These are phyloP conservation scores for Physcomitrellopsis africana DNA, from an alignment of 225 moss, liverwort and hornwort genomes.

Conservation along the genomic window DNA sequence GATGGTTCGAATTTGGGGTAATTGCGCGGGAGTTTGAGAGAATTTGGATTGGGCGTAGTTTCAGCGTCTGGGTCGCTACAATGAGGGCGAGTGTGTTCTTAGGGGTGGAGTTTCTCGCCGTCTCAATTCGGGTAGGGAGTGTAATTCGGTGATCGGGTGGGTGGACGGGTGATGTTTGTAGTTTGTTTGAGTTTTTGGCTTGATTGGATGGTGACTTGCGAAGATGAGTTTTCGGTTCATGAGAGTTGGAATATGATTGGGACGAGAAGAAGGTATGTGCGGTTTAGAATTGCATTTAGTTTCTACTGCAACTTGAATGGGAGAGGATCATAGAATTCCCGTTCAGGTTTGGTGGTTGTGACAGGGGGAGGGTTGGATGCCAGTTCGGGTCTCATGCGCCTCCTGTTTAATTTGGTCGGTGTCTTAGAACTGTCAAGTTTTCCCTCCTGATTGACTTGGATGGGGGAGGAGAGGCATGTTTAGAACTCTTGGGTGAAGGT, in stretches of 20 bases:
- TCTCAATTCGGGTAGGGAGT: background rate
- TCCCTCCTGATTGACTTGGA: background rate
- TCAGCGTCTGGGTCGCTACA: background rate
- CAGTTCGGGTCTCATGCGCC: background rate
- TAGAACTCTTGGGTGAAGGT: background rate
- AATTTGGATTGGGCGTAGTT: background rate
- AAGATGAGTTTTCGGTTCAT: background rate
- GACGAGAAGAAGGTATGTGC: background rate
- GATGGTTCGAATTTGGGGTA: background rate
- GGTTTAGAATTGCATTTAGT: slow-evolving; percentile 9
- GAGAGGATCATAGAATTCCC: background rate
- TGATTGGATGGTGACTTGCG: background rate
- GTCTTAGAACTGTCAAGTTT: background rate
- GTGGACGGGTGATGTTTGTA: background rate
- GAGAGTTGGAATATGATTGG: background rate
- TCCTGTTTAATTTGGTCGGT: background rate
- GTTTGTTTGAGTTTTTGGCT: background rate
- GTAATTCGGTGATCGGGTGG: background rate
- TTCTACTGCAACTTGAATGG: background rate
- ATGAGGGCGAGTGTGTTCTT: background rate
- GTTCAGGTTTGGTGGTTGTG: background rate
- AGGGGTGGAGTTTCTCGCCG: background rate
- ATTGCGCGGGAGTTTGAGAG: too few species aligned
- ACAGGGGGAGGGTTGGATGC: background rate
- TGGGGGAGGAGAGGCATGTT: too few species aligned